A percentile compares a stretch with the other conserved stretches of the same genome.
phyloP scores from a whole-genome alignment of 2,329 filamentous ascomycete genomes.

The Pyricularia pennisetigena region DNA sequence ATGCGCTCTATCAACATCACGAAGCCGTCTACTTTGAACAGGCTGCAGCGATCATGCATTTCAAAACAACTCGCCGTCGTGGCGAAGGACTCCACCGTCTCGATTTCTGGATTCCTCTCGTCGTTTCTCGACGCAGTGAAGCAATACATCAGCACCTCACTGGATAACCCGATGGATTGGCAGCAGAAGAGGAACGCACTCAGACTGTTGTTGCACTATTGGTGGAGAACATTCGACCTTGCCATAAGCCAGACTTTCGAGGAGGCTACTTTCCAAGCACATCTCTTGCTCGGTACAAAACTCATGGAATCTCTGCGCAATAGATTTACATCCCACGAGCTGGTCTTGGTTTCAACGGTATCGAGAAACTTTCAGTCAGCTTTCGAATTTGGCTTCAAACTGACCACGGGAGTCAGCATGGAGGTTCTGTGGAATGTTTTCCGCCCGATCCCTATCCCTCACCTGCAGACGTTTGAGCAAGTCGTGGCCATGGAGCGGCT shows the following conservation, averaged over 20 bases:
- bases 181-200: slow-evolving; percentile 10
- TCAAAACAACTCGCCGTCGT: slow-evolving; percentile 43
- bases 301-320: slow-evolving; percentile 26
- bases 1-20: slow-evolving; percentile 30
- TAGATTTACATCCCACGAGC: slow-evolving; percentile 15
- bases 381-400: slow-evolving; percentile 61
- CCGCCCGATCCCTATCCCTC: slow-evolving; percentile 49
- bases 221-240: slow-evolving; percentile 42
- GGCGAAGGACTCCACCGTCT: slow-evolving; percentile 50
- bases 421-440: slow-evolving; percentile 67
- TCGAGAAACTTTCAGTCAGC: slow-evolving; percentile 34
- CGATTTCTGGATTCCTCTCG: slow-evolving; percentile 39
- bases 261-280: slow-evolving; percentile 55
- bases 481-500: slow-evolving; percentile 43
- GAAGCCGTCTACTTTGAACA: slow-evolving; percentile 44
- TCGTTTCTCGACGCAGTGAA: slow-evolving; percentile 30
- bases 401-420: slow-evolving; percentile 72
- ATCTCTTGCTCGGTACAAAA: slow-evolving; percentile 41
- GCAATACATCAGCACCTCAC: slow-evolving; percentile 28
- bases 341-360: slow-evolving; percentile 28
- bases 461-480: slow-evolving; percentile 32
- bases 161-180: slow-evolving; percentile 17
- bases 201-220: slow-evolving; percentile 36
- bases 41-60: slow-evolving; percentile 50
- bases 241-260: slow-evolving; percentile 39